phyloP scores from a whole-genome alignment of 2,329 filamentous ascomycete genomes.

The Hymenoscyphus repandus region DNA sequence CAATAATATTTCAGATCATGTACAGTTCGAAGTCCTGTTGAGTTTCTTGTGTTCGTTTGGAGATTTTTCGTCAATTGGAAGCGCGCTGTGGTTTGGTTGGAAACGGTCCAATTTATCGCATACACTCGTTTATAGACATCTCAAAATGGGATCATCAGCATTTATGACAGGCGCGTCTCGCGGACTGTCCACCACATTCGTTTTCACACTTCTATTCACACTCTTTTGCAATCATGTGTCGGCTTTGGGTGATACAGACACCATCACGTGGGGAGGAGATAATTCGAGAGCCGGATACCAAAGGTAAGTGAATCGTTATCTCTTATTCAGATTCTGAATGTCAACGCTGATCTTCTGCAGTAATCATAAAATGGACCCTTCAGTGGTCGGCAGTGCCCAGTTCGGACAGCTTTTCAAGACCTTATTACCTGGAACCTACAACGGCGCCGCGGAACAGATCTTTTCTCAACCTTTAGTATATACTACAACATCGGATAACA shows the following conservation, averaged over 20 bases:
- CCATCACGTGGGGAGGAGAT: slow-evolving; percentile 56
- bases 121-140: neutral
- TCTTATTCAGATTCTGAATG: neutral
- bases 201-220: slow-evolving; percentile 17
- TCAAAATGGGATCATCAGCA: slow-evolving; percentile 1
- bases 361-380: slow-evolving; percentile 60
- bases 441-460: slow-evolving; percentile 45
- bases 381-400: slow-evolving; percentile 47
- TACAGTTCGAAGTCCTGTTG: too few relatives aligned
- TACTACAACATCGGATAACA: slow-evolving; percentile 39
- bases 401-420: slow-evolving; percentile 53
- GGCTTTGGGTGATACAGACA: slow-evolving; percentile 24
- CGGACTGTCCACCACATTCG: slow-evolving; percentile 13
- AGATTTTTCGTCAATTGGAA: neutral
- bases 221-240: slow-evolving; percentile 13
- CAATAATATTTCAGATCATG: too few relatives aligned
- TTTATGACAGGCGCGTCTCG: slow-evolving; percentile 2
- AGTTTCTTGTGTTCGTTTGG: neutral
- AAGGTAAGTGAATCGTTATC: slow-evolving; percentile 34
- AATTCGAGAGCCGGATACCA: slow-evolving; percentile 50
- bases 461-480: slow-evolving; percentile 47
- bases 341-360: slow-evolving; percentile 10
- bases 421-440: slow-evolving; percentile 46
- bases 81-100: neutral
- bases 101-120: neutral